Base-by-base conservation (phyloP, 2,329 filamentous ascomycete genomes). In the Colletotrichum sp. region DNA sequence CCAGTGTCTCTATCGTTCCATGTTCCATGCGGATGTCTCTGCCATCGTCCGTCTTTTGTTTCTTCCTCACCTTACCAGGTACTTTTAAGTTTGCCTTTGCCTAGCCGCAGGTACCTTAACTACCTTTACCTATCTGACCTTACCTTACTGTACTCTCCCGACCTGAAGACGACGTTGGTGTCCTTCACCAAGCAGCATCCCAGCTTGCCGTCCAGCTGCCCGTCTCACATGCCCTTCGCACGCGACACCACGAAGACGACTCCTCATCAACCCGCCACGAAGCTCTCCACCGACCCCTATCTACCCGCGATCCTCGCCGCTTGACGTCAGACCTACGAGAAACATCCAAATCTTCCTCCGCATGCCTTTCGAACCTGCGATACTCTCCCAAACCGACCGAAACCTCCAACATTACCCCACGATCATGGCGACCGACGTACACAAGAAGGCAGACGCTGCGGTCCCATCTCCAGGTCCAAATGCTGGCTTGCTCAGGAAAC, bases 361-460 rank as follows among this genome's bases (percentile, higher is more conserved):
- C 68, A 36, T 60, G 36, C 62, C 62, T 64, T 24, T 59, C 18
- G 24, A n/a, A 30, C 55, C 32, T 26, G 15, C 44, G 32, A 59
- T 36, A 26, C 55, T 48, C 18, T 13, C 26, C 9, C 44, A 52
- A 52, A 22, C 44, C 44, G n/a, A 52, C 9, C 48, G 30, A 16
- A 28, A 65, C 22, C 39, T 32, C 48, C 28, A 12, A 15, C 24
- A 22, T 52, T 59, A 67, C 44, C 22, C 60, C 60, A 79, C 78
- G 71, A 83, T 83, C 81, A 82, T 84, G 76, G 80, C 83, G 26
- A 79, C 80, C 71, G 82, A 86, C 75, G 81, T 87, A 69, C 85
- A 84, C 73, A 83, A 84, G 72, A 72, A 79, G 73, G 65, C 71
- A 77, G 30, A 69, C 75, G n/a, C 22, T 68, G 80, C 60, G 66